These are phyloP conservation scores for Plasmodium malariae DNA, from an alignment of 169 alveolate genomes.

Conservation along the genomic window DNA sequence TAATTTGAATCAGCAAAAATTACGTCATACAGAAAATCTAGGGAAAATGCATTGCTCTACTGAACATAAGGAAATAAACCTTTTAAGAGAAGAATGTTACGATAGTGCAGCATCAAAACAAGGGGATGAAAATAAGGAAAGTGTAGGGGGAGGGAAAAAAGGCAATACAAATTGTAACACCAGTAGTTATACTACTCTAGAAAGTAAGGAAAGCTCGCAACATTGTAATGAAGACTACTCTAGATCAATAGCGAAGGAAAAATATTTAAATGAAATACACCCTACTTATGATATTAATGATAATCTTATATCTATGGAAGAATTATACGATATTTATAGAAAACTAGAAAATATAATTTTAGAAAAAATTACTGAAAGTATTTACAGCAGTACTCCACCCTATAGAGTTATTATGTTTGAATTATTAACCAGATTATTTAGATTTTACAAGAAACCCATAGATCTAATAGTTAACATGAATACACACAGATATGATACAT, in stretches of 20 bases:
- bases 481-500: conserved; percentile 74
- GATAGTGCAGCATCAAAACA: too few relatives aligned
- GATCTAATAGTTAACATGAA: conserved; percentile 63
- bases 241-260: not conserved
- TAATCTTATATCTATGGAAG: conserved; percentile 44
- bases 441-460: conserved; percentile 74
- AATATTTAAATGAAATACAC: conserved; percentile 12
- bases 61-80: too few relatives aligned
- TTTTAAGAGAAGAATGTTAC: too few relatives aligned
- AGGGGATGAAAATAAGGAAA: too few relatives aligned
- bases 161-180: too few relatives aligned
- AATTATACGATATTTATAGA: conserved; percentile 79
- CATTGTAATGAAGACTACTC: not conserved
- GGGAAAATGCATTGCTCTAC: too few relatives aligned
- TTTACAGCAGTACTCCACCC: conserved; percentile 85
- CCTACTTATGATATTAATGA: conserved; percentile 15
- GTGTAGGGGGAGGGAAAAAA: too few relatives aligned
- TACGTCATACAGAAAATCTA: too few relatives aligned
- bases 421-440: conserved; percentile 81
- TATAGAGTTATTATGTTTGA: conserved; percentile 86
- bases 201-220: not conserved
- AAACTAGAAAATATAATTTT: conserved; percentile 75
- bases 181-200: not conserved
- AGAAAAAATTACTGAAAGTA: conserved; percentile 77
- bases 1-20: too few relatives aligned